A percentile compares a stretch with the other conserved stretches of the same genome.
These are phyloP conservation scores for Paraphaeosphaeria sporulosa DNA, from an alignment of 2,329 filamentous ascomycete species.

Conservation along the genomic window DNA sequence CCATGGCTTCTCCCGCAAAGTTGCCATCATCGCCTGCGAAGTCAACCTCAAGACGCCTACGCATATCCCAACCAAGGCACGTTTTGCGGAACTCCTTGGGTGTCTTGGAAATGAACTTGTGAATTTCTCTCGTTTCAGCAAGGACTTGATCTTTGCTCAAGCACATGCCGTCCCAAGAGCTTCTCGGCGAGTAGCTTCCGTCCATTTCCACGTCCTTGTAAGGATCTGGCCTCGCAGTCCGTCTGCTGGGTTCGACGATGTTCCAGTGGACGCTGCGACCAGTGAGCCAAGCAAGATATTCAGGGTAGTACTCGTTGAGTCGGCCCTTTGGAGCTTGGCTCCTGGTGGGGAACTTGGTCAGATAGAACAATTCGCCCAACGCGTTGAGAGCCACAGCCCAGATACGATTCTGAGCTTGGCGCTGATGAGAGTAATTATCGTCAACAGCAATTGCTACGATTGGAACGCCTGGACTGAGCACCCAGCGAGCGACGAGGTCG, in stretches of 20 bases:
- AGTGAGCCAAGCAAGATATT: conserved; percentile 78
- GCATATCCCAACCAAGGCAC: conserved; percentile 93
- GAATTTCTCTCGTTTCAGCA: conserved; percentile 82
- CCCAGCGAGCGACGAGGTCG: conserved; percentile 86
- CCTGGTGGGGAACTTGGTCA: conserved; percentile 72
- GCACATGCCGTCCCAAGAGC: conserved; percentile 76
- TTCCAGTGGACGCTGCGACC: conserved; percentile 84
- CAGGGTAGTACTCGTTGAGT: conserved; percentile 58
- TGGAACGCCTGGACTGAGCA: conserved; percentile 89
- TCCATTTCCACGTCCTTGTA: conserved; percentile 70
- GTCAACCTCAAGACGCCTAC: conserved; percentile 82
- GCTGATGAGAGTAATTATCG: conserved; percentile 77
- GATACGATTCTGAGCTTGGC: conserved; percentile 73
- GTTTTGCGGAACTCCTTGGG: conserved; percentile 80
- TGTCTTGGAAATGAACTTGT: conserved; percentile 74
- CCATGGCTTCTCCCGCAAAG: conserved; percentile 76
- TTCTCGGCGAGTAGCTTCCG: conserved; percentile 81
- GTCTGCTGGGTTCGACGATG: conserved; percentile 78
- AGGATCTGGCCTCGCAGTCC: conserved; percentile 74
- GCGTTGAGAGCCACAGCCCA: conserved; percentile 97
- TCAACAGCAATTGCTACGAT: conserved; percentile 86
- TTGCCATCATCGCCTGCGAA: conserved; percentile 83
- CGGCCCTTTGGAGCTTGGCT: conserved; percentile 58
- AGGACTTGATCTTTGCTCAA: conserved; percentile 73
- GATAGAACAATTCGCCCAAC: conserved; percentile 87